phyloP scores from a whole-genome alignment of 192 early-diverging fungal species.

The Rhizoclosmatium sp. region DNA sequence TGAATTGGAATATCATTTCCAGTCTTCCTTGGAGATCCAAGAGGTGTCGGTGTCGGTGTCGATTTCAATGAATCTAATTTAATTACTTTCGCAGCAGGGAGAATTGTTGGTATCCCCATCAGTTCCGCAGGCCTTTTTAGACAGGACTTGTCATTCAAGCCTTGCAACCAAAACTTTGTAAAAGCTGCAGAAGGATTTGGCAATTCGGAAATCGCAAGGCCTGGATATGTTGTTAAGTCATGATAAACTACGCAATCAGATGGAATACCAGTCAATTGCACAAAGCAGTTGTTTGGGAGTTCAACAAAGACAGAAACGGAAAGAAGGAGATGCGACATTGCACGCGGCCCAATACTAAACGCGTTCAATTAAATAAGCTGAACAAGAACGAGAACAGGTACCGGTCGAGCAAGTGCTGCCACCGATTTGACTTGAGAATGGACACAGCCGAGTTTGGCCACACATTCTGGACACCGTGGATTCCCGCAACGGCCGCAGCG shows the following conservation, averaged over 20 bases:
- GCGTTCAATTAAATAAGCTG: neutral
- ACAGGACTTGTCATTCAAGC: neutral
- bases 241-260: neutral
- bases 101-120: too few relatives aligned
- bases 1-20: neutral
- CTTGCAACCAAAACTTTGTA: constrained; percentile 2
- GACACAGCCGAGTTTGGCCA: constrained; percentile 55
- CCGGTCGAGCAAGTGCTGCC: constrained; percentile 47
- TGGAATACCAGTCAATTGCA: constrained; percentile 54
- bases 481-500: constrained; percentile 23
- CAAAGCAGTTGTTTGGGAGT: constrained; percentile 39
- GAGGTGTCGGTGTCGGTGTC: neutral
- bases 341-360: constrained; percentile 47
- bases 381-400: constrained; percentile 2
- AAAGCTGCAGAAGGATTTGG: neutral
- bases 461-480: constrained; percentile 51
- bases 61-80: neutral
- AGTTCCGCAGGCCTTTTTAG: neutral
- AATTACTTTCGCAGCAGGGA: neutral
- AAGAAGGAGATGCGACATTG: constrained; percentile 51
- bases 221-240: neutral
- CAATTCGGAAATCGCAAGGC: neutral
- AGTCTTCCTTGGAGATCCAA: neutral
- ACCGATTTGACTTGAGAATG: constrained; percentile 39
- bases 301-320: constrained; percentile 44